Conservation (phyloP, 2,329 filamentous ascomycete genomes). For the Xylaria sp. region DNA sequence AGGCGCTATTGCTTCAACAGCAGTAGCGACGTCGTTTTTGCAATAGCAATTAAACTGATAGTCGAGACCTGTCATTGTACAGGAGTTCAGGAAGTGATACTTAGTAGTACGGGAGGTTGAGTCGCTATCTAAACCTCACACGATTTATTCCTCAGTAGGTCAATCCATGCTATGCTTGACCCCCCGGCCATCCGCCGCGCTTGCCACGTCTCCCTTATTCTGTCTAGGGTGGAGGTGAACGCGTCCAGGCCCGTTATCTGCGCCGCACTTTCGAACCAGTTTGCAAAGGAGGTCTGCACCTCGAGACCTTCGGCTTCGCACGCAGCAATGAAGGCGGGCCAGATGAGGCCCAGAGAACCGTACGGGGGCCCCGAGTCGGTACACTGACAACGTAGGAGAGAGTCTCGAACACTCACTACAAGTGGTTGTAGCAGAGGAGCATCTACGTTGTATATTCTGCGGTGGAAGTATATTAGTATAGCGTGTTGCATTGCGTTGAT, state of each 20-base stretch:
- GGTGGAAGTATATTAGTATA: conserved; percentile 44
- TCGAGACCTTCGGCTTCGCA: conserved; percentile 39
- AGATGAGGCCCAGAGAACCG: conserved; percentile 38
- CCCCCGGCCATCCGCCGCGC: conserved; percentile 20
- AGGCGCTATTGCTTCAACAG: too few relatives aligned
- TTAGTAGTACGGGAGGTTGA: too few relatives aligned
- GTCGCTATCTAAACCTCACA: too few relatives aligned
- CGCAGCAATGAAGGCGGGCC: conserved; percentile 45
- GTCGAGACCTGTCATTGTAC: too few relatives aligned
- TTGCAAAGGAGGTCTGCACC: conserved; percentile 36
- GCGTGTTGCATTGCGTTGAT: conserved; percentile 40
- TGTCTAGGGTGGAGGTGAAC: conserved; percentile 34
- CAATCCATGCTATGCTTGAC: conserved; percentile 1
- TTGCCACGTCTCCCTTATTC: conserved; percentile 37
- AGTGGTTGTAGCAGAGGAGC: conserved; percentile 39
- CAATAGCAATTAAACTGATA: too few relatives aligned
- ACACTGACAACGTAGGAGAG: conserved; percentile 34
- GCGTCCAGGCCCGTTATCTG: conserved; percentile 37
- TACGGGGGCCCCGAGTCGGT: conserved; percentile 16
- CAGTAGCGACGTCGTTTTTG: too few relatives aligned
- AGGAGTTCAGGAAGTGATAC: background rate
- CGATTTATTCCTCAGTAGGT: conserved; percentile 2
- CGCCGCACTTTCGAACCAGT: conserved; percentile 38
- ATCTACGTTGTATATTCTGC: conserved; percentile 43
- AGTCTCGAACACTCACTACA: conserved; percentile 38